A percentile compares a stretch with the other conserved stretches of the same genome.
Evolutionary conservation across 2,329 filamentous ascomycete genomes (phyloP).

Genomic region (Alternaria rosae): DNA sequence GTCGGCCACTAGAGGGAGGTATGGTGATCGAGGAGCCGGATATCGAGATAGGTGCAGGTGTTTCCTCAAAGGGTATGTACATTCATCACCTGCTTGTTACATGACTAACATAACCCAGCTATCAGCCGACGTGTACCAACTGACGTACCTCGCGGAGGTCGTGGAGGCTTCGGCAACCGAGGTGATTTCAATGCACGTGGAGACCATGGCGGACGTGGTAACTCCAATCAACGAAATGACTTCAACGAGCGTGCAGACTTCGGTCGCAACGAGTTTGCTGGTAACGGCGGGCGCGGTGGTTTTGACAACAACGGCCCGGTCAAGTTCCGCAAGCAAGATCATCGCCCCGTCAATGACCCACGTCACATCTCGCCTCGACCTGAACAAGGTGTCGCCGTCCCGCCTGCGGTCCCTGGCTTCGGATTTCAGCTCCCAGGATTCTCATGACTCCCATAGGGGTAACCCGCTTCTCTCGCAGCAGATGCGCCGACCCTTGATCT

Average conservation of each 20-base stretch:
- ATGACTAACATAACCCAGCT: slow-evolving; percentile 32
- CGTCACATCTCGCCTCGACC: slow-evolving; percentile 45
- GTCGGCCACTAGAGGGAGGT: slow-evolving; percentile 77
- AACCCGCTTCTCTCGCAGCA: neutral
- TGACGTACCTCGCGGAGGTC: slow-evolving; percentile 37
- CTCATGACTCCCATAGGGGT: slow-evolving; percentile 10
- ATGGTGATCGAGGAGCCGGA: slow-evolving; percentile 96
- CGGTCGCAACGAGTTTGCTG: slow-evolving; percentile 14
- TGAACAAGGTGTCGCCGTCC: slow-evolving; percentile 57
- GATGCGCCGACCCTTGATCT: neutral
- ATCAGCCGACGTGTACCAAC: slow-evolving; percentile 48
- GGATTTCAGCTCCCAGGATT: slow-evolving; percentile 57
- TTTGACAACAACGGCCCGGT: slow-evolving; percentile 21
- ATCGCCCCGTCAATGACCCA: slow-evolving; percentile 32
- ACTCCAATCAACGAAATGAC: slow-evolving; percentile 21
- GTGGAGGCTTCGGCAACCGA: slow-evolving; percentile 13
- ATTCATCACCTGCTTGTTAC: neutral
- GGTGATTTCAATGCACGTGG: slow-evolving; percentile 12
- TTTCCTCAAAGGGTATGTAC: slow-evolving; percentile 81
- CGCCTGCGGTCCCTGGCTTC: slow-evolving; percentile 63
- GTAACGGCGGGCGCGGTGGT: slow-evolving; percentile 16
- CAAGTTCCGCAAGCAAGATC: slow-evolving; percentile 42
- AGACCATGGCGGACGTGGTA: slow-evolving; percentile 23
- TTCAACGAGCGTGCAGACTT: slow-evolving; percentile 9
- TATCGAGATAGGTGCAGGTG: slow-evolving; percentile 96